Evolutionary conservation across 352 stramenopile species (phyloP).

Genomic region (Blastocystis sp.): DNA sequence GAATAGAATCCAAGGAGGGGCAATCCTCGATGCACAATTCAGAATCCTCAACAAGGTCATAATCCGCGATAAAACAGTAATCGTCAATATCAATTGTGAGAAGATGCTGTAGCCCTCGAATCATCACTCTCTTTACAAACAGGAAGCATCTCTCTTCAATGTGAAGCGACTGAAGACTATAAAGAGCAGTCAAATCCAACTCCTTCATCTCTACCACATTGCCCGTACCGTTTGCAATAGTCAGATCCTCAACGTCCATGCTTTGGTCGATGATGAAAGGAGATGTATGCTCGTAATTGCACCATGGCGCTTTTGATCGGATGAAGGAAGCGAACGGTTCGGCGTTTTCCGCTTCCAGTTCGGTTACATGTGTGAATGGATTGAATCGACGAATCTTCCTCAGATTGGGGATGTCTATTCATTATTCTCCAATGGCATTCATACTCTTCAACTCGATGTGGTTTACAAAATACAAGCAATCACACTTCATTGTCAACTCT

Average conservation of each 20-base stretch:
- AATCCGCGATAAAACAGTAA: neutral
- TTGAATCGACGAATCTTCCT: neutral
- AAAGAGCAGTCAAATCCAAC: neutral
- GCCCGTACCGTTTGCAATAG: neutral
- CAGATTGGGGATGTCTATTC: neutral
- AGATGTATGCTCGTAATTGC: neutral
- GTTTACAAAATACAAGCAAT: neutral
- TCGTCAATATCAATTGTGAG: neutral
- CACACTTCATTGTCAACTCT: neutral
- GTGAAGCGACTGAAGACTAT: neutral
- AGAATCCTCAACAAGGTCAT: neutral
- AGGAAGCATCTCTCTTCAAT: neutral
- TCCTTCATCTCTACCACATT: neutral
- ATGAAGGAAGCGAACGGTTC: neutral
- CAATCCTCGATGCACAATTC: neutral
- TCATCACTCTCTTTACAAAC: neutral
- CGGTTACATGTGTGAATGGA: neutral
- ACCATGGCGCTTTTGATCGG: neutral
- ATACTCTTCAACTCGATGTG: neutral
- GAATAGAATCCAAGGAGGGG: neutral
- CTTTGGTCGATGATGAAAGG: neutral
- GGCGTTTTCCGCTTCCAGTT: neutral
- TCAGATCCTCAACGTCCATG: neutral
- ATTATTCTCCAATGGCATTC: neutral
- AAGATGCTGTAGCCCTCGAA: neutral